Conservation (phyloP, 352 stramenopile genomes). For the Pythium oligandrum region DNA sequence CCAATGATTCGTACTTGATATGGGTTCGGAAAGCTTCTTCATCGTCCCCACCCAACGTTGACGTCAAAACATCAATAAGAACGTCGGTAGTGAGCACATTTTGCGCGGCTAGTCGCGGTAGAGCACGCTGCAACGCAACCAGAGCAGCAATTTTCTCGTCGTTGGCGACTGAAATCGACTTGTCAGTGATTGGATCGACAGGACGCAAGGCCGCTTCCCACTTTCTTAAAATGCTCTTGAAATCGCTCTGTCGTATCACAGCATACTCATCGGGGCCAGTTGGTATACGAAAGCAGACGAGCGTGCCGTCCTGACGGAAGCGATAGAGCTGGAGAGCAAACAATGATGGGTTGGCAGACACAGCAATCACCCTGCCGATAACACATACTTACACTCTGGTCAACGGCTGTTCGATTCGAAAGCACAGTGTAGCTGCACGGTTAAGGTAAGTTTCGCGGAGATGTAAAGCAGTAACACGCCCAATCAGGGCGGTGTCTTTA, state of each 20-base stretch:
- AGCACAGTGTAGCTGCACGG: slow-evolving; percentile 44
- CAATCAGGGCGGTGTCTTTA: slow-evolving; percentile 10
- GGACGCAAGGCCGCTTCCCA: no score
- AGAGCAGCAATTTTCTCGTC: slow-evolving; percentile 36
- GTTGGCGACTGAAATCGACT: slow-evolving; percentile 6
- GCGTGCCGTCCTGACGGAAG: slow-evolving; percentile 26
- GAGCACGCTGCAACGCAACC: slow-evolving; percentile 22
- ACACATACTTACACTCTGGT: slow-evolving; percentile 43
- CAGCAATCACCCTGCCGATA: background rate
- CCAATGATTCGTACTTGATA: slow-evolving; percentile 20
- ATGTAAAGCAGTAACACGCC: background rate
- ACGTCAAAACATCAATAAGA: slow-evolving; percentile 14
- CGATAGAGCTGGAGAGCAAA: slow-evolving; percentile 32
- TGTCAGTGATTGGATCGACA: background rate
- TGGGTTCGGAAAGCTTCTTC: slow-evolving; percentile 21
- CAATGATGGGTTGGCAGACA: background rate
- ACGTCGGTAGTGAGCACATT: slow-evolving; percentile 26
- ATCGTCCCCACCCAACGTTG: background rate
- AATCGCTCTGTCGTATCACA: slow-evolving; percentile 29
- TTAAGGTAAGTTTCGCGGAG: background rate
- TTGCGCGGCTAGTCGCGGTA: slow-evolving; percentile 26
- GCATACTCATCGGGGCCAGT: slow-evolving; percentile 34
- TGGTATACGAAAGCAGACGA: slow-evolving; percentile 48
- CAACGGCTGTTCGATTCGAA: slow-evolving; percentile 54
- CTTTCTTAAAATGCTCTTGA: background rate